phyloP scores from a whole-genome alignment of 2,329 filamentous ascomycete species.

The Calonectria pauciramosa region DNA sequence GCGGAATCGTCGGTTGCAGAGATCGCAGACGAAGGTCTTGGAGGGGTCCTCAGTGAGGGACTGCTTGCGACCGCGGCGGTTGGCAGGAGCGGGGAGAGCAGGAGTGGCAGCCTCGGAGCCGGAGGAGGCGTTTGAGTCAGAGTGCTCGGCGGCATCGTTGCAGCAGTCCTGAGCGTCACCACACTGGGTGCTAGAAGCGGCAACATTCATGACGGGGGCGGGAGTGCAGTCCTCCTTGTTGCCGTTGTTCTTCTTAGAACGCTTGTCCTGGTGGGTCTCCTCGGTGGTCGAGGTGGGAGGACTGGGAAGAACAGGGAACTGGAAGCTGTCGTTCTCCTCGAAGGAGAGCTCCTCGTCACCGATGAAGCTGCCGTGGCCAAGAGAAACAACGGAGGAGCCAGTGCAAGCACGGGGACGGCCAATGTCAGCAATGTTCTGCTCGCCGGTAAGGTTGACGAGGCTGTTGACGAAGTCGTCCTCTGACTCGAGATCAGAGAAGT shows the following conservation, averaged over 20 bases:
- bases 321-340: constrained; percentile 75
- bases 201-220: constrained; percentile 59
- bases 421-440: constrained; percentile 65
- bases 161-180: constrained; percentile 53
- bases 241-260: constrained; percentile 63
- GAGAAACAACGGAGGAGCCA: constrained; percentile 75
- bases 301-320: constrained; percentile 73
- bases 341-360: constrained; percentile 83
- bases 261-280: constrained; percentile 69
- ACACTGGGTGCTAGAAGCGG: constrained; percentile 51
- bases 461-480: constrained; percentile 86
- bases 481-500: constrained; percentile 89
- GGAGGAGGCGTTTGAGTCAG: constrained; percentile 55
- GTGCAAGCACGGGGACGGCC: constrained; percentile 79
- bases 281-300: constrained; percentile 60
- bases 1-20: constrained; percentile 97
- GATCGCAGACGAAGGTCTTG: constrained; percentile 97
- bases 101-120: constrained; percentile 61
- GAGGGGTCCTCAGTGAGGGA: constrained; percentile 97
- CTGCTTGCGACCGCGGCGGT: constrained; percentile 97
- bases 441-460: constrained; percentile 74
- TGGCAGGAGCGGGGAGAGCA: constrained; percentile 71
- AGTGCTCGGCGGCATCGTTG: constrained; percentile 53
- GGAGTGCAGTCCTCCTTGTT: constrained; percentile 59
- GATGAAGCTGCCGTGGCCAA: constrained; percentile 83